Conservation (phyloP, 2,329 filamentous ascomycete species). For the Penicillium brasilianum region DNA sequence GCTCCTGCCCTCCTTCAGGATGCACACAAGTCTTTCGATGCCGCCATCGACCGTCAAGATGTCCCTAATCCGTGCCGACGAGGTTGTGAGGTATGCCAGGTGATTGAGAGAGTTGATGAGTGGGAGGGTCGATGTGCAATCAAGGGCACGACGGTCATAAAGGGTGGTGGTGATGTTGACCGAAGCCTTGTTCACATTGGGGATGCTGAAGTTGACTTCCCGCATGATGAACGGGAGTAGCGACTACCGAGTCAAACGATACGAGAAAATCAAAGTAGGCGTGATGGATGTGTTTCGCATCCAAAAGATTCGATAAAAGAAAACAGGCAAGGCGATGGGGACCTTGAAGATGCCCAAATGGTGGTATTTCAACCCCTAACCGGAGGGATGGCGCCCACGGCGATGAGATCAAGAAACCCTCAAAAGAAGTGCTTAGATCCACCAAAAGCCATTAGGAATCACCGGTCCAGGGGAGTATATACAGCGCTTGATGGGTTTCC, state of each 20-base stretch:
- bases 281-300: slow-evolving; percentile 13
- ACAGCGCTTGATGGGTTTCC: slow-evolving; percentile 17
- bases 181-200: slow-evolving; percentile 98
- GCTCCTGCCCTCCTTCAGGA: slow-evolving; percentile 94
- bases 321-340: slow-evolving; percentile 20
- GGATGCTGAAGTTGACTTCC: slow-evolving; percentile 99
- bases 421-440: slow-evolving; percentile 12
- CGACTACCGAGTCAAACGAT: slow-evolving; percentile 1
- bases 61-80: slow-evolving; percentile 94
- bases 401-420: slow-evolving; percentile 18
- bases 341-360: slow-evolving; percentile 26
- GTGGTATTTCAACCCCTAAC: slow-evolving; percentile 26
- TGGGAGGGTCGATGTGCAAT: slow-evolving; percentile 96
- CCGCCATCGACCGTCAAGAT: slow-evolving; percentile 98
- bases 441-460: slow-evolving; percentile 29
- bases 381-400: slow-evolving; percentile 22
- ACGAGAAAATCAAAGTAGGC: slow-evolving; percentile 9
- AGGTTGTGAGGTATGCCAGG: slow-evolving; percentile 96
- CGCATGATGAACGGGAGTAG: slow-evolving; percentile 72
- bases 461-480: slow-evolving; percentile 8
- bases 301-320: slow-evolving; percentile 11
- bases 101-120: slow-evolving; percentile 99
- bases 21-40: slow-evolving; percentile 94
- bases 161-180: slow-evolving; percentile 98
- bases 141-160: slow-evolving; percentile 94